phyloP scores from a whole-genome alignment of 1,284 basidiomycete genomes.

The Ceratobasidium sp. region DNA sequence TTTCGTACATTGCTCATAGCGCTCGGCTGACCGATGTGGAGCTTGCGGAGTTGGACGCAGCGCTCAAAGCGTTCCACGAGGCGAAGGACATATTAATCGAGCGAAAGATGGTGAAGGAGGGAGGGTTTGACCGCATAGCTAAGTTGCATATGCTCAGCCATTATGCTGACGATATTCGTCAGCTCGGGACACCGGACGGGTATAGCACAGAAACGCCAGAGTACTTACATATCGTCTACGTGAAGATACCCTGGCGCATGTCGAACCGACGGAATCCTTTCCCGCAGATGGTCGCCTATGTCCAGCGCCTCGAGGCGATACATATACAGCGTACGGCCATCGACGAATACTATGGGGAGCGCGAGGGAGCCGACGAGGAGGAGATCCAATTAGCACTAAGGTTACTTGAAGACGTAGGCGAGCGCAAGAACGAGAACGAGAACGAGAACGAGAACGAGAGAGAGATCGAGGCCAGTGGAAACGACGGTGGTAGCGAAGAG shows the following conservation, averaged over 20 bases:
- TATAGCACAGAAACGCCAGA: conserved; percentile 42
- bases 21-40: conserved; percentile 5
- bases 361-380: neutral
- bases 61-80: neutral
- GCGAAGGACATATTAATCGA: neutral
- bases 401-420: neutral
- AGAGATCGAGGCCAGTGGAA: too few relatives aligned
- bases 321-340: neutral
- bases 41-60: neutral
- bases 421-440: neutral
- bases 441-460: neutral
- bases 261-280: conserved; percentile 9
- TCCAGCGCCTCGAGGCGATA: conserved; percentile 24
- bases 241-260: neutral
- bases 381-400: neutral
- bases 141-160: conserved; percentile 39
- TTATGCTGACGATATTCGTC: conserved; percentile 2
- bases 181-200: conserved; percentile 11
- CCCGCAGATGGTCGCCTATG: conserved; percentile 15
- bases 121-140: conserved; percentile 3
- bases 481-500: too few relatives aligned
- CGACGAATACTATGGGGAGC: conserved; percentile 28
- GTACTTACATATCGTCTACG: conserved; percentile 25
- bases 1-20: neutral
- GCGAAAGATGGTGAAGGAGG: neutral